Base-by-base conservation (phyloP, 306 rosid genomes). In the Citrullus colocynthis region DNA sequence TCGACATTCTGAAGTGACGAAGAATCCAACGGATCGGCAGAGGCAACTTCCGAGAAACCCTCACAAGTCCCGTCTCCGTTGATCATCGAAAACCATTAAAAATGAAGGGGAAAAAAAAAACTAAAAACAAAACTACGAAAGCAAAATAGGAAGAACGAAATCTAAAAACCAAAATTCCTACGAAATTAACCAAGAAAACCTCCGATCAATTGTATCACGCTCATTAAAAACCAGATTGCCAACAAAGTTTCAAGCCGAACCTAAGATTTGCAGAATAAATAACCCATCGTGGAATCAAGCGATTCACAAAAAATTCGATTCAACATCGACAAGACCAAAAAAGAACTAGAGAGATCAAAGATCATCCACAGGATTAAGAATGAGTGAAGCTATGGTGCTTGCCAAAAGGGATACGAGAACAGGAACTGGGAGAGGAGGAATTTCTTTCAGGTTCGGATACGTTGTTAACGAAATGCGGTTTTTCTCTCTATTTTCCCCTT, bases 21-120 rank as follows among this genome's bases (percentile, higher is more conserved):
- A 16, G 91, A 79, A 80, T 71, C 82, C n/a, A 85, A 80, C 41
- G 83, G 88, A 81, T 88, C 90, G 34, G 83, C 51, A 74, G 84
- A 70, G 80, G 88, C 49, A 75, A 55, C 61, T 67, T 78, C 82
- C 24, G 71, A 61, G 15, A 77, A 18, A 72, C 72, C 71, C 80
- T 84, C 59, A 67, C 73, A 45, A 80, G 77, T 56, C 52, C 78
- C 80, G 81, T 85, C 85, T 66, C 90, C 93, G 39, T 89, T 75
- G 79, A 76, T 89, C 85, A 87, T 88, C 73, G 75, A 24, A 71
- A 82, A 71, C 79, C 58, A 59, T 67, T 18, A 67, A 21, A 78
- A 56, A 78, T 59, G 81, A 78, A 28, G 30, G 28, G 28, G n/a
- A n/a, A 24, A 24, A 32, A 48, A 48, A 71, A 45, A 18, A 18